A percentile compares a stretch with the other conserved stretches of the same genome.
These are phyloP conservation scores for Paramecium pentaurelia DNA, from an alignment of 73 alveolate genomes.

Conservation along the genomic window DNA sequence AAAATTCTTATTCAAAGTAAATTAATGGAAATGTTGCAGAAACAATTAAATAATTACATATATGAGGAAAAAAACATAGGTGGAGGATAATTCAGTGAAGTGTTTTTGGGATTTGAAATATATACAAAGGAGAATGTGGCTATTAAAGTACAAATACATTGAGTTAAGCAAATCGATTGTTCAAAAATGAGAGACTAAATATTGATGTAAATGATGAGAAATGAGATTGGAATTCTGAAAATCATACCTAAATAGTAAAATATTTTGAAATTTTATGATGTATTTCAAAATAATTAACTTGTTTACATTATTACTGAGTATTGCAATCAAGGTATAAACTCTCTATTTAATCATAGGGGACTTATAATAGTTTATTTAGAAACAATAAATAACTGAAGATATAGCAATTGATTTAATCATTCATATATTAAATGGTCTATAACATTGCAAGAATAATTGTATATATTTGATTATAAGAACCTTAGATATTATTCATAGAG, in stretches of 20 bases:
- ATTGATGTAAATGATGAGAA: background rate
- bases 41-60: background rate
- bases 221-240: constrained; percentile 37
- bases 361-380: background rate
- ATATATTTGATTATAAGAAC: background rate
- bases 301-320: constrained; percentile 48
- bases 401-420: background rate
- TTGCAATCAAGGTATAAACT: constrained; percentile 48
- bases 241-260: background rate
- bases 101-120: constrained; percentile 34
- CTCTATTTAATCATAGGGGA: background rate
- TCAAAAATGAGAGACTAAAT: constrained; percentile 24
- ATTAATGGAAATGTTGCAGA: background rate
- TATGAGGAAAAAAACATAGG: constrained; percentile 46
- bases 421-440: constrained; percentile 27
- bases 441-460: constrained; percentile 41
- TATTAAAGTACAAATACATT: constrained; percentile 30
- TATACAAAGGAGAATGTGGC: constrained; percentile 48
- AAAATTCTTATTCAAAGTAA: background rate
- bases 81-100: constrained; percentile 54
- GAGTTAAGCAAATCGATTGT: constrained; percentile 41
- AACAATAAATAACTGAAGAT: background rate
- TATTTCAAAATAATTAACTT: constrained; percentile 7
- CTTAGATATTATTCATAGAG: constrained; percentile 60
- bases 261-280: constrained; percentile 45